Evolutionary conservation across 805 yeast genomes (phyloP).

Genomic region (Wickerhamomyces queroliae): DNA sequence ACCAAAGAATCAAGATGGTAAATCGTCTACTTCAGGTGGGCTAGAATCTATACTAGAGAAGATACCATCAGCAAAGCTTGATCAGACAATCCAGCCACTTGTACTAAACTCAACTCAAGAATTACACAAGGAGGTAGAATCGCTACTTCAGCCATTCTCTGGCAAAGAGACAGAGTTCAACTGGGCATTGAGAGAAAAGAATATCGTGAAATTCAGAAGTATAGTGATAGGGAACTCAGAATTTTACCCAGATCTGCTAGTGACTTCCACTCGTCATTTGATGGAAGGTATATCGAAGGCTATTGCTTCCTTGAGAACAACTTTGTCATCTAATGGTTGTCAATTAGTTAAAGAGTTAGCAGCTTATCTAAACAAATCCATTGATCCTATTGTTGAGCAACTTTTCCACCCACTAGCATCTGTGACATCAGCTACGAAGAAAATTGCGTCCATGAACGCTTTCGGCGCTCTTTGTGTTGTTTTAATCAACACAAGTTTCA

Average conservation of each 20-base stretch:
- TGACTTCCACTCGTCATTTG: slow-evolving; percentile 29
- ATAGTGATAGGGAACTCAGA: slow-evolving; percentile 54
- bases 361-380: slow-evolving; percentile 16
- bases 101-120: slow-evolving; percentile 10
- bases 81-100: slow-evolving; percentile 10
- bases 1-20: slow-evolving; percentile 1
- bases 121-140: slow-evolving; percentile 22
- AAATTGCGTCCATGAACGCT: slow-evolving; percentile 28
- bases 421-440: slow-evolving; percentile 32
- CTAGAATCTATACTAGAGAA: slow-evolving; percentile 9
- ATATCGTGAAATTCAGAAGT: slow-evolving; percentile 50
- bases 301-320: slow-evolving; percentile 72
- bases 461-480: slow-evolving; percentile 40
- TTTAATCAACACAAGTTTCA: slow-evolving; percentile 48
- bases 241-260: slow-evolving; percentile 32
- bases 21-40: slow-evolving; percentile 7
- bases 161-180: slow-evolving; percentile 85
- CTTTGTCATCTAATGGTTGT: slow-evolving; percentile 71
- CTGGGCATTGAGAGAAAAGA: slow-evolving; percentile 72
- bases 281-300: slow-evolving; percentile 63
- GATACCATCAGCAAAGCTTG: slow-evolving; percentile 17
- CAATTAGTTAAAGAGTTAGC: slow-evolving; percentile 65
- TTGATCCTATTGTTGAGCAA: slow-evolving; percentile 29
- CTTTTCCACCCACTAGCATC: slow-evolving; percentile 26
- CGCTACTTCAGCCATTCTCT: slow-evolving; percentile 38